Evolutionary conservation across 2,329 filamentous ascomycete genomes (phyloP).

Genomic region (Calonectria hawksworthii): DNA sequence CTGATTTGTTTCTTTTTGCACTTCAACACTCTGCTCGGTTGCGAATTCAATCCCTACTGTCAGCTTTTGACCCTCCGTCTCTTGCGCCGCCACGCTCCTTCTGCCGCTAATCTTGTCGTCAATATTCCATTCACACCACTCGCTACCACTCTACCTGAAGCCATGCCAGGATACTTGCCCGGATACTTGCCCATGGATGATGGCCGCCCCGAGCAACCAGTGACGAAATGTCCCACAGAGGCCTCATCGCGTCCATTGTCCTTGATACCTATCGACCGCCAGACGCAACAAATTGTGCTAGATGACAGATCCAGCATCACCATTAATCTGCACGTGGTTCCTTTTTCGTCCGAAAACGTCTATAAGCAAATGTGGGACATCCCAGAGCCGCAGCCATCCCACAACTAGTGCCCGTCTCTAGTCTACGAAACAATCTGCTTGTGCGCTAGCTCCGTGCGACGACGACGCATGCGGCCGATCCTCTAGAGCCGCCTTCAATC

Average conservation of each 20-base stretch:
- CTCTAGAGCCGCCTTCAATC: neutral
- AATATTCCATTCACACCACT: neutral
- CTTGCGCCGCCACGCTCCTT: neutral
- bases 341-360: neutral
- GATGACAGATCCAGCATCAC: neutral
- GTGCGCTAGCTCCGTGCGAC: neutral
- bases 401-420: neutral
- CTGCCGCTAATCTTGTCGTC: neutral
- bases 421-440: neutral
- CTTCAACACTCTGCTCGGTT: no score
- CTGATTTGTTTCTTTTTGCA: neutral
- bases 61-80: neutral
- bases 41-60: neutral
- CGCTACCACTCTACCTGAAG: neutral
- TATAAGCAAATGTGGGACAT: neutral
- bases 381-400: neutral
- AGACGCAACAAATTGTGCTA: neutral
- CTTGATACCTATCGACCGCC: neutral
- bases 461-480: neutral
- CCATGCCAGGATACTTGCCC: neutral
- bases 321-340: neutral
- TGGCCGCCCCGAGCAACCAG: neutral
- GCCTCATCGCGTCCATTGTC: neutral
- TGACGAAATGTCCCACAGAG: neutral
- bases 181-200: neutral